phyloP scores from a whole-genome alignment of 1,284 basidiomycete genomes.

The Marasmius tenuissimus region DNA sequence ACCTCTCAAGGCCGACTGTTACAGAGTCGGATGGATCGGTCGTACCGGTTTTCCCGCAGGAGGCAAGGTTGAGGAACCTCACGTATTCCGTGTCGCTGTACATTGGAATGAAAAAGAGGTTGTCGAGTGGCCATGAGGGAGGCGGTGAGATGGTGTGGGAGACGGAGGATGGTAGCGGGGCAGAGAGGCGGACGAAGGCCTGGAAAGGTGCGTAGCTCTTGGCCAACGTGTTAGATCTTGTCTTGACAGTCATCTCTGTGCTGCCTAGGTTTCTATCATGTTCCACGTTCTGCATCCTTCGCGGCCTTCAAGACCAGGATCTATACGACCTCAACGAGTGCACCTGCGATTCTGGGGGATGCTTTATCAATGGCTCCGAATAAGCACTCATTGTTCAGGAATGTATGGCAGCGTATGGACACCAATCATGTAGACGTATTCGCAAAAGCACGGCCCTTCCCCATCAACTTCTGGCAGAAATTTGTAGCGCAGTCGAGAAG shows the following conservation, averaged over 20 bases:
- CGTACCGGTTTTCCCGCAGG: slow-evolving; percentile 93
- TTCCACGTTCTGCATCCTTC: slow-evolving; percentile 93
- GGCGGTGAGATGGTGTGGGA: slow-evolving; percentile 88
- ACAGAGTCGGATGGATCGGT: slow-evolving; percentile 96
- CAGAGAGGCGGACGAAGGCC: slow-evolving; percentile 80
- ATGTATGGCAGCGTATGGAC: slow-evolving; percentile 98
- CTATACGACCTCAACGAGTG: slow-evolving; percentile 95
- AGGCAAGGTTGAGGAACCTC: slow-evolving; percentile 91
- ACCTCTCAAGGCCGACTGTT: slow-evolving; percentile 90
- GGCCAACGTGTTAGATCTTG: too few species aligned
- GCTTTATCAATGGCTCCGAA: slow-evolving; percentile 99
- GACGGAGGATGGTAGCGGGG: slow-evolving; percentile 64
- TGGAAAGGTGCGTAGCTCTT: slow-evolving; percentile 72
- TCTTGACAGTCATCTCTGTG: slow-evolving; percentile 3
- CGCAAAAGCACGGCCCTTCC: slow-evolving; percentile 95
- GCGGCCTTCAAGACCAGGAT: slow-evolving; percentile 76
- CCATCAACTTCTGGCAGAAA: slow-evolving; percentile 97
- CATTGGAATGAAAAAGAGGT: slow-evolving; percentile 92
- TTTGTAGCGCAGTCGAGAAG: slow-evolving; percentile 97
- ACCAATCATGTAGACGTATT: slow-evolving; percentile 99
- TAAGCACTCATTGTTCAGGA: slow-evolving; percentile 99
- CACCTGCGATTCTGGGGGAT: slow-evolving; percentile 97
- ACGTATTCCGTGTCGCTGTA: slow-evolving; percentile 97
- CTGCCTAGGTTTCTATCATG: slow-evolving; percentile 93
- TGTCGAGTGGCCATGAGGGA: slow-evolving; percentile 79